Percentiles rank a stretch among this genome's conserved stretches.
These are phyloP conservation scores for Nicotiana tabacum DNA, from an alignment of 257 asterid genomes.

Conservation along the genomic window DNA sequence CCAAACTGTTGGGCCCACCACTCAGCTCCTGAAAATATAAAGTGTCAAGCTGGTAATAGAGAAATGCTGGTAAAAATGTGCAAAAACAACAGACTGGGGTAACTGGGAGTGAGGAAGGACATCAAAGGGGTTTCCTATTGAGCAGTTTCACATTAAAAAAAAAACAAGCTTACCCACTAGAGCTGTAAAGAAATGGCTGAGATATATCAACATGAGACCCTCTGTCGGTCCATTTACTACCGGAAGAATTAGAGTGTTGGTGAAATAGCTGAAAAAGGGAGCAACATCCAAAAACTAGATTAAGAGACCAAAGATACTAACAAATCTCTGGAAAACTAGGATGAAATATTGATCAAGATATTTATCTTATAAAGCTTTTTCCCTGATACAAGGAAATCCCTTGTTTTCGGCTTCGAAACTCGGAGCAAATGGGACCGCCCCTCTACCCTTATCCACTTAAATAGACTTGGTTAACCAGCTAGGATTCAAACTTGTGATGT, in stretches of 20 bases:
- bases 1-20: conserved; percentile 94
- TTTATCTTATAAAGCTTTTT: neutral
- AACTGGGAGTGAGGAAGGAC: neutral
- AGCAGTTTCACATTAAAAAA: conserved; percentile 1
- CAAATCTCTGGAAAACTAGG: neutral
- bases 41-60: conserved; percentile 16
- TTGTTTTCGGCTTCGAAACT: neutral
- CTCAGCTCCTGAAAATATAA: conserved; percentile 58
- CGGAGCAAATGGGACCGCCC: neutral
- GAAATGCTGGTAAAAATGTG: neutral
- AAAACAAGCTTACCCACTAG: conserved; percentile 42
- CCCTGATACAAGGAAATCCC: neutral
- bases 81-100: neutral
- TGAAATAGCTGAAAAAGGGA: conserved; percentile 61
- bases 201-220: conserved; percentile 79
- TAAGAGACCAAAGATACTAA: neutral
- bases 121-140: conserved; percentile 1
- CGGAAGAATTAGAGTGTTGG: conserved; percentile 90
- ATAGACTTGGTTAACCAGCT: neutral
- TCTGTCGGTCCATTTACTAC: conserved; percentile 93
- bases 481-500: neutral
- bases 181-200: conserved; percentile 66
- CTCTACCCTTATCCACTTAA: neutral
- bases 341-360: conserved; percentile 2
- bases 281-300: neutral